These are phyloP conservation scores for Crithidia acanthocephali DNA, from an alignment of 208 protist species.

Conservation along the genomic window DNA sequence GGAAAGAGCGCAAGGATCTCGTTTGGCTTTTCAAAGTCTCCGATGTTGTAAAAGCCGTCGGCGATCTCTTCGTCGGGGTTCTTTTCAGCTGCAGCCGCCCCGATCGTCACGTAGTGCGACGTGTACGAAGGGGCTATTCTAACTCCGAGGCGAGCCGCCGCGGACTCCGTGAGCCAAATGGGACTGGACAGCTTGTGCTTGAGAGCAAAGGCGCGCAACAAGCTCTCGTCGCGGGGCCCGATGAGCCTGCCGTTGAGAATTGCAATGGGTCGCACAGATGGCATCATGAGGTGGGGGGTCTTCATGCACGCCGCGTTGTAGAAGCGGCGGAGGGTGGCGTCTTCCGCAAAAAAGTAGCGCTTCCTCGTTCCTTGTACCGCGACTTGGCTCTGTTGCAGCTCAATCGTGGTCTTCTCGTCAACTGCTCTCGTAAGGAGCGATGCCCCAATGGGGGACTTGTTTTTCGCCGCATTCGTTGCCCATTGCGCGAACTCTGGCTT, in stretches of 20 bases:
- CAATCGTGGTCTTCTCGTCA: background rate
- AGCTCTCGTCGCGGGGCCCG: conserved; percentile 77
- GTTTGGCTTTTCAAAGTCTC: conserved; percentile 68
- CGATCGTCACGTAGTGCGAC: conserved; percentile 74
- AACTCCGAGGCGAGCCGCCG: conserved; percentile 68
- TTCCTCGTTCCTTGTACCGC: conserved; percentile 9
- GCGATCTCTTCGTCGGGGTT: conserved; percentile 49
- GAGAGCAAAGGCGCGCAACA: conserved; percentile 77
- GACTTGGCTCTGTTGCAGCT: conserved; percentile 4
- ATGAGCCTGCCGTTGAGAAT: conserved; percentile 82
- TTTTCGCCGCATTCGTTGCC: conserved; percentile 15
- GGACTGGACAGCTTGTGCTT: conserved; percentile 88
- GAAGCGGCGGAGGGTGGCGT: conserved; percentile 84
- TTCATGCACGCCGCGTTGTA: conserved; percentile 84
- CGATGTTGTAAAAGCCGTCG: conserved; percentile 89
- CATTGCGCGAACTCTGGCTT: conserved; percentile 50
- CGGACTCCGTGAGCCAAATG: conserved; percentile 76
- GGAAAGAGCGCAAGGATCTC: conserved; percentile 86
- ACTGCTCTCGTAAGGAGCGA: conserved; percentile 23
- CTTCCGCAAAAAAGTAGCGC: conserved; percentile 80
- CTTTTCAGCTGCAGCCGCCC: conserved; percentile 52
- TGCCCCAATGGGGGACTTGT: conserved; percentile 40
- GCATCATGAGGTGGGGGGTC: conserved; percentile 78
- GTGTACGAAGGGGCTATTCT: conserved; percentile 58
- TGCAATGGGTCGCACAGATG: conserved; percentile 78